Conservation (phyloP, 768 basidiomycete genomes). For the Russula olivacea region DNA sequence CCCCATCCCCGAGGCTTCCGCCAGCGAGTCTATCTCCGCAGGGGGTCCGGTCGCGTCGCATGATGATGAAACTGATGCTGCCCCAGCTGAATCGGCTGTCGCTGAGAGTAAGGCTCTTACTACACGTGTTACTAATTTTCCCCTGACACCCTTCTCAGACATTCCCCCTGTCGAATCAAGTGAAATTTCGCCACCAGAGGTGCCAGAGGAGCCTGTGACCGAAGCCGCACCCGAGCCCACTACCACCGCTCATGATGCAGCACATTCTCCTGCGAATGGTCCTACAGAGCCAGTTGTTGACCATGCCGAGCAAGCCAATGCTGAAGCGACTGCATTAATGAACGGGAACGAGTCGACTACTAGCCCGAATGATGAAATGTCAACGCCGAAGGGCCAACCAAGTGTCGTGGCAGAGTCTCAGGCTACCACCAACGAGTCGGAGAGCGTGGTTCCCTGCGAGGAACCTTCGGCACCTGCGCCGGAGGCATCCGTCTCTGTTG, state of each 20-base stretch:
- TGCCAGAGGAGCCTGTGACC: background rate
- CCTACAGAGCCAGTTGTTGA: background rate
- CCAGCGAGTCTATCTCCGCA: background rate
- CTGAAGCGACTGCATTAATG: background rate
- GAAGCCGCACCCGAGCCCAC: background rate
- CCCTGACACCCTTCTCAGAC: conserved; percentile 8
- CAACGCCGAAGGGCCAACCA: background rate
- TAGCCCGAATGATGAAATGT: background rate
- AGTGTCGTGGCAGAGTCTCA: background rate
- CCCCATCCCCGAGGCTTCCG: background rate
- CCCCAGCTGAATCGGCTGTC: background rate
- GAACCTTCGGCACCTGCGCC: background rate
- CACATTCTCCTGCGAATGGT: background rate
- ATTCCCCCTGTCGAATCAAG: background rate
- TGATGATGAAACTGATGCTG: background rate
- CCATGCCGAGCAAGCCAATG: background rate
- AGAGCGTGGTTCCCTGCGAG: background rate
- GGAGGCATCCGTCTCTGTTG: background rate
- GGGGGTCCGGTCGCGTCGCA: background rate
- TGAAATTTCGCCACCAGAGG: background rate
- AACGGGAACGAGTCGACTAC: background rate
- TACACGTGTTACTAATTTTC: background rate
- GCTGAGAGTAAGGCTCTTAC: conserved; percentile 7
- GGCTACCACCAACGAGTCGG: background rate
- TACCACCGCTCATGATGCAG: background rate